Conservation (phyloP, 345 rosid genomes). For the Rhizophora mangle region DNA sequence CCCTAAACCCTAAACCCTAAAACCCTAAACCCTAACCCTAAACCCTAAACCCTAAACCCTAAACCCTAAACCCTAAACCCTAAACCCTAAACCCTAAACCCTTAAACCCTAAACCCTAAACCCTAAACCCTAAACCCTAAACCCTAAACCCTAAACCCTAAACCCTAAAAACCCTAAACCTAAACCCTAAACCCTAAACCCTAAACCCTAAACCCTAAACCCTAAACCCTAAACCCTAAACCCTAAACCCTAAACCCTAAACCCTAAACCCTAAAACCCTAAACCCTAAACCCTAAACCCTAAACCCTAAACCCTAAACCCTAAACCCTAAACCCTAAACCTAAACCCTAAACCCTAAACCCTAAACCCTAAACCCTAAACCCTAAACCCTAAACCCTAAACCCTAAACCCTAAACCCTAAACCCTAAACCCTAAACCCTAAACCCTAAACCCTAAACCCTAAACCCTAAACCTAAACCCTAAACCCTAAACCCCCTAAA, state of each 20-base stretch:
- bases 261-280: constrained; percentile 22
- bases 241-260: constrained; percentile 23
- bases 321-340: constrained; percentile 16
- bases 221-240: constrained; percentile 22
- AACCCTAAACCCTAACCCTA: constrained; percentile 10
- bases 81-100: too few species aligned
- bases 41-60: constrained; percentile 15
- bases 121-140: too few species aligned
- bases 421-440: constrained; percentile 12
- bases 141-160: too few species aligned
- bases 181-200: too few species aligned
- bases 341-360: constrained; percentile 23
- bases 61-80: constrained; percentile 15
- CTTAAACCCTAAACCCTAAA: too few species aligned
- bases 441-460: constrained; percentile 25
- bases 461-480: constrained; percentile 22
- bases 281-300: constrained; percentile 30
- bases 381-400: constrained; percentile 22
- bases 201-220: neutral
- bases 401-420: constrained; percentile 18
- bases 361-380: constrained; percentile 18
- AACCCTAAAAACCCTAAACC: too few species aligned
- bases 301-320: constrained; percentile 29
- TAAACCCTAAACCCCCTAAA: constrained; percentile 17
- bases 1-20: constrained; percentile 13